Evolutionary conservation across 192 early-diverging fungal genomes (phyloP), one percentile per base, ranked within the genome.

Genomic region (Backusella parvicylindrica): DNA sequence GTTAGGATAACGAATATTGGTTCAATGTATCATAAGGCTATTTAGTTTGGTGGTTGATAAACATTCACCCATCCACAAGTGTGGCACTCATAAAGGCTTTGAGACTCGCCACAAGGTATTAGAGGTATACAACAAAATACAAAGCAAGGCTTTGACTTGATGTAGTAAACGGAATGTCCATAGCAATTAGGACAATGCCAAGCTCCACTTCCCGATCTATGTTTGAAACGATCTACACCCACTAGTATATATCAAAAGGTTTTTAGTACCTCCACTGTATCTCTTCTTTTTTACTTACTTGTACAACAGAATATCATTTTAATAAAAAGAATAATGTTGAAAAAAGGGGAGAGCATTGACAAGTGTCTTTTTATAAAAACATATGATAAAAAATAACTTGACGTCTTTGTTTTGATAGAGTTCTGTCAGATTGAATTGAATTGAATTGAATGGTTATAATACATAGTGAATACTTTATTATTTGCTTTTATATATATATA

Each of bases 51-150:
- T 28, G 80, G 80, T 36, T 74, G 72, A 30, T 81, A 64, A 40
- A 76, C 35, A 53, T 83, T 83, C 26, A 71, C 35, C 72, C 81
- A 77, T 12, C 81, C 77, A 66, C 81, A 83, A 18, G 78, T 79
- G 16, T 56, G 40, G 53, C 81, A 83, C 35, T 77, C 77, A 35
- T 83, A 83, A 3, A 77, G 37, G 13, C 70, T 13, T 40, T 69
- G 72, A 6, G 77, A 72, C 33, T 36, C n/a, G 26, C 77, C 75
- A 56, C 77, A 79, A 30, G 81, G 81, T 13, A 83, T 83, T 2
- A 83, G 18, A 5, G 81, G 78, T 64, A 83, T 43, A 63, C 77
- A 83, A 37, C 77, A 83, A 53, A 83, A 79, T 1, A 78, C 77
- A 64, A 83, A 83, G 49, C 77, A 83, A 28, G 79, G 70, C 28